Conservation (phyloP, 2,329 filamentous ascomycete species). For the Talaromyces albobiverticillius region DNA sequence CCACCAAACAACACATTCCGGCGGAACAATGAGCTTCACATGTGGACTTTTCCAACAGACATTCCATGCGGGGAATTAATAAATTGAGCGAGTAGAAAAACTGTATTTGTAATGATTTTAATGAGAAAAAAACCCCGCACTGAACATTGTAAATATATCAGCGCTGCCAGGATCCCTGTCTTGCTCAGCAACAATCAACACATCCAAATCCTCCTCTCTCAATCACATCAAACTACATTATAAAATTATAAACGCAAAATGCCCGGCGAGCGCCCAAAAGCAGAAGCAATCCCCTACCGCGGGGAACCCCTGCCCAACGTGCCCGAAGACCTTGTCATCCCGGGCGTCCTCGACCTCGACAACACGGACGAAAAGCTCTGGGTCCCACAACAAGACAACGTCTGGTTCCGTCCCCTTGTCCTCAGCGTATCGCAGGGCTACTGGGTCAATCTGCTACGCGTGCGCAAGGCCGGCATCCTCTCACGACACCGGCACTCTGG, state of each 20-base stretch:
- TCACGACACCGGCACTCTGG: conserved; percentile 34
- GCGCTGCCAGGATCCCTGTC: too few species aligned
- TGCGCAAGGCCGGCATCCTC: conserved; percentile 30
- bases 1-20: not conserved
- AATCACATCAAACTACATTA: not conserved
- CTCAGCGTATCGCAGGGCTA: conserved; percentile 30
- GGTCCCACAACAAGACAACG: conserved; percentile 29
- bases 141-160: too few species aligned
- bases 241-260: not conserved
- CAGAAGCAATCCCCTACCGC: conserved; percentile 20
- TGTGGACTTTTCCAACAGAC: too few species aligned
- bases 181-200: not conserved
- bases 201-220: not conserved
- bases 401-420: conserved; percentile 33
- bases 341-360: conserved; percentile 23
- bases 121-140: too few species aligned
- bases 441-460: conserved; percentile 32
- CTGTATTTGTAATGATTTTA: too few species aligned
- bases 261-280: not conserved
- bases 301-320: conserved; percentile 24
- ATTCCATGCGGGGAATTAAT: too few species aligned
- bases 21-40: not conserved
- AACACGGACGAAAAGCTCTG: conserved; percentile 28
- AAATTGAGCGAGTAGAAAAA: too few species aligned
- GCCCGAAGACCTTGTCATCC: conserved; percentile 16